Base-by-base conservation (phyloP, 768 basidiomycete species). In the Mycena kentingensis region DNA sequence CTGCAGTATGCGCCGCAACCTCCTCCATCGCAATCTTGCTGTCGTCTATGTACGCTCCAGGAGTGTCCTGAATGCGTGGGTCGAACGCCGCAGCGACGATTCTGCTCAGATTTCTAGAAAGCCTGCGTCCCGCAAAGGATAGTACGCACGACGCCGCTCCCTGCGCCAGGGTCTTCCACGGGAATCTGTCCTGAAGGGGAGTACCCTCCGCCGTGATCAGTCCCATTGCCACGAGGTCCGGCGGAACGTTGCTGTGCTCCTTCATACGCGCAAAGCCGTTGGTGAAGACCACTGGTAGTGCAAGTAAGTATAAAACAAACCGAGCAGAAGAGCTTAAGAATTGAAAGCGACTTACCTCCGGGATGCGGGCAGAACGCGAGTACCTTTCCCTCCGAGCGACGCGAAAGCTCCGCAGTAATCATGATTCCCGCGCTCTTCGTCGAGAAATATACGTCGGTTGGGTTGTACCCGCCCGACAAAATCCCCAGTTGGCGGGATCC, bases 11-110 rank as follows among this genome's bases (percentile, higher is more conserved):
- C 37, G 45, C 27, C 27, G 51, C 51, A n/a, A 53, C 13, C 1
- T 12, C 35, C 1, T 7, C 1, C 18, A 12, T 47, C 2, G 45
- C 45, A 1, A 26, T 29, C 15, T 46, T 12, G 45, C 36, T 38
- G 12, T 53, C 45, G 26, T 25, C 35, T 3, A 53, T 18, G 29
- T 53, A 53, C 11, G 45, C 36, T 2, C 51, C 51, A 1, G 51
- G 38, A 36, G 32, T 26, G 15, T 38, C 31, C 25, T 39, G 21
- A n/a, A 53, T 18, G 1, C 37, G 29, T 6, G 51, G 51, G 16
- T 52, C 51, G 22, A 52, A 52, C n/a, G 51, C 51, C 18, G 45
- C 51, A 6, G n/a, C 35, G 22, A 53, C 21, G 18, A 37, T 53
- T 8, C 51, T 53, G 26, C 12, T 26, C 4, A 16, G 16, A 22